Percentiles rank a stretch among this genome's conserved stretches.
Evolutionary conservation across 2,329 filamentous ascomycete genomes (phyloP).

Genomic region (Grosmannia huntii): DNA sequence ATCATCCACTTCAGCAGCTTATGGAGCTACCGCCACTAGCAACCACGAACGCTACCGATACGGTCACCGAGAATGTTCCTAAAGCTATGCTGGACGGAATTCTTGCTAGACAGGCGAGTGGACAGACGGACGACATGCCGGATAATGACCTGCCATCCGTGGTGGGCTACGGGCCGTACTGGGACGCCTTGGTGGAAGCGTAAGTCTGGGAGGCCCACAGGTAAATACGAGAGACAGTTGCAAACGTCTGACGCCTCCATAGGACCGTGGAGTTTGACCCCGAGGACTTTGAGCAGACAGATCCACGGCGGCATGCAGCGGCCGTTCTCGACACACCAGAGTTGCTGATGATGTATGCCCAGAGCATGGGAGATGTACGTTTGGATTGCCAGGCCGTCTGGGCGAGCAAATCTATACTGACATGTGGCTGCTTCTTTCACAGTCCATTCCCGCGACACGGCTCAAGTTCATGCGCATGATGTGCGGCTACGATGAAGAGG

Average conservation of each 20-base stretch:
- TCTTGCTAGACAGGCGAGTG: no score
- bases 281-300: slow-evolving; percentile 24
- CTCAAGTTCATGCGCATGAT: slow-evolving; percentile 43
- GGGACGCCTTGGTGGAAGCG: background rate
- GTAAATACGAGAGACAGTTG: no score
- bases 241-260: background rate
- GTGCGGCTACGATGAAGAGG: slow-evolving; percentile 34
- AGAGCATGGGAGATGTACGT: slow-evolving; percentile 39
- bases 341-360: slow-evolving; percentile 45
- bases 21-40: no score
- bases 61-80: no score
- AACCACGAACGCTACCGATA: no score
- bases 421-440: background rate
- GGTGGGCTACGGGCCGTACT: background rate
- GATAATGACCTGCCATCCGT: background rate
- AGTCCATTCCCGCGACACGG: slow-evolving; percentile 44
- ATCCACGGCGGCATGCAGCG: slow-evolving; percentile 36
- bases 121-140: background rate
- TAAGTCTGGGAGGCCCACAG: background rate
- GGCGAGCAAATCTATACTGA: background rate
- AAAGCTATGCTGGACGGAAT: no score
- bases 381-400: background rate
- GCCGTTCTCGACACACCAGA: slow-evolving; percentile 44
- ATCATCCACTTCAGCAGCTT: no score
- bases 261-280: background rate